Evolutionary conservation across 257 asterid species (phyloP), one percentile per base, ranked within the genome.

Genomic region (Oldenlandia corymbosa): DNA sequence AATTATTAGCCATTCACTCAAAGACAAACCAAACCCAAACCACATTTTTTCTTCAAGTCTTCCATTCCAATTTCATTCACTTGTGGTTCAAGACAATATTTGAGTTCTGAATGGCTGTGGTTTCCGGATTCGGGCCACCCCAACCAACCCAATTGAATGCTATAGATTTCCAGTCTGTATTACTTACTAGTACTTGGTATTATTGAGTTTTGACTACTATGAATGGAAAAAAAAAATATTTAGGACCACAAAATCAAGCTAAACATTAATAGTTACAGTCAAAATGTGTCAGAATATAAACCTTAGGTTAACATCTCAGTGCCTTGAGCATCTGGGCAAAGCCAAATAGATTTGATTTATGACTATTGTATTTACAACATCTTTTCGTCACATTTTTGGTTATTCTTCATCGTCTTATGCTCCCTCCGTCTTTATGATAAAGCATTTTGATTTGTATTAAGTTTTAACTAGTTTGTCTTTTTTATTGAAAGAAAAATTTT

Each of bases 81-180:
- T 18, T 9, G 42, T 34, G 23, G 9, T 17, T 10, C 32, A 21
- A 3, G 34, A 23, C 1, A 0, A 42, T 11, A 16, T n/a, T 26
- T 9, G 5, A 21, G 10, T 28, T 60, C 10, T 42, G 11, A 30
- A 27, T 50, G 57, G n/a, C 27, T 53, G 12, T 9, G 51, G 65
- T n/a, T 53, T 27, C 4, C 51, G 18, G 14, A 14, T 20, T 28
- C 57, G 48, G 30, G n/a, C n/a, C n/a, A n/a, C n/a, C n/a, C 56
- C 56, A 62, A 45, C 30, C 45, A 27, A 69, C 62, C 20, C n/a
- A 62, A 43, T n/a, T 62, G 49, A 69, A 69, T 69, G 74, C 74
- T 49, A 60, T 41, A 11, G n/a, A n/a, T n/a, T 16, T 23, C 2
- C 64, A 21, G 39, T 21, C 26, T 58, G 12, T 20, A 20, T n/a